Conservation (phyloP, 148 eudicot genomes). For the Rhododendron mucronatum region DNA sequence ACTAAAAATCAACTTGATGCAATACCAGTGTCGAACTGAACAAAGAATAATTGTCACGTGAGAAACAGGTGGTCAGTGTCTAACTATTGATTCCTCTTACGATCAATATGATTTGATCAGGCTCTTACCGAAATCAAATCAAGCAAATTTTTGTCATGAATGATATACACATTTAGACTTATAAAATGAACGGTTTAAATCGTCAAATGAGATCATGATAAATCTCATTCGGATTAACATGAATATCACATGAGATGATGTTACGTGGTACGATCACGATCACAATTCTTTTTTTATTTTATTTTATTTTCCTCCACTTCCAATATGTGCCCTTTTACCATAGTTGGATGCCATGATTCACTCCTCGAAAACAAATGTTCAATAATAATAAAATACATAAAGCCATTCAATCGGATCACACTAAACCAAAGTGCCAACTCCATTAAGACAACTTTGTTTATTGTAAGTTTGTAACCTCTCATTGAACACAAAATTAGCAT, state of each 20-base stretch:
- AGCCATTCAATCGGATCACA: constrained; percentile 14
- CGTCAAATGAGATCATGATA: background rate
- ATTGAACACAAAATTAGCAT: constrained; percentile 5
- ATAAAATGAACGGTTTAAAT: background rate
- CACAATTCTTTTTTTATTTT: too few relatives aligned
- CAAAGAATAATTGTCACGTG: background rate
- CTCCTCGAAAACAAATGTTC: background rate
- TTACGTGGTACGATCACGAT: background rate
- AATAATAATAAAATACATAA: background rate
- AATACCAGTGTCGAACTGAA: background rate
- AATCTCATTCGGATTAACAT: background rate
- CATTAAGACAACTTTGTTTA: constrained; percentile 6
- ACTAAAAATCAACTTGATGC: background rate
- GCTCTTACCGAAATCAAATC: too few relatives aligned
- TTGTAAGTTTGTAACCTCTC: background rate
- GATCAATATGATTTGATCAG: background rate
- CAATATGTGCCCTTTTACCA: background rate
- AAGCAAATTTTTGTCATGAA: background rate
- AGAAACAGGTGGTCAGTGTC: too few relatives aligned
- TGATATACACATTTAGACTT: background rate
- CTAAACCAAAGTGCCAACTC: constrained; percentile 2
- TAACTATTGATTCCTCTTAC: too few relatives aligned
- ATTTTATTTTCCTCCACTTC: background rate
- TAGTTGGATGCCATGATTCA: background rate
- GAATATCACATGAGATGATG: background rate